Base-by-base conservation (phyloP, 2,329 filamentous ascomycete genomes). In the Gaeumannomyces tritici region DNA sequence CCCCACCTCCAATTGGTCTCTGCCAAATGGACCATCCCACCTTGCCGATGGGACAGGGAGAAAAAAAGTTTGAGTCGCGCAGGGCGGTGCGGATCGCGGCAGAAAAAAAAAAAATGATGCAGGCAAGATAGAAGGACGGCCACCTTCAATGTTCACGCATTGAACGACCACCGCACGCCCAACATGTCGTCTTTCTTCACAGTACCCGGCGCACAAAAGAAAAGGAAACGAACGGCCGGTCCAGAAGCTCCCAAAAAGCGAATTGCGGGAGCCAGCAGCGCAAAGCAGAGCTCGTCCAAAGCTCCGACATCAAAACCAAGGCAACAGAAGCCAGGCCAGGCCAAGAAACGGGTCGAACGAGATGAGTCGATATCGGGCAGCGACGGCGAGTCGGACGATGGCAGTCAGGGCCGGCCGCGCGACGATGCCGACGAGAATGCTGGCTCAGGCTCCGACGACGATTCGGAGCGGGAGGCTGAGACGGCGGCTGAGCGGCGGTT, bases 131-230 rank as follows among this genome's bases (percentile, higher is more conserved):
- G 60, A n/a, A 31, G 26, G 42, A n/a, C 42, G 42, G 42, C 42
- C 42, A n/a, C 42, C 21, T 55, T 28, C 55, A 11, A 57, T 26
- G 31, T 51, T 56, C 60, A 21, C 31, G 31, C 60, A 57, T 61
- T 61, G 60, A 57, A 61, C 15, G 24, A 15, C 62, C 64, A 62
- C 64, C 69, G 67, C 67, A 64, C 63, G 66, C 70, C 26, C 68
- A 79, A 67, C 67, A 96, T 96, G 93, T 96, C 93, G 71, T 96
- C 93, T 54, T 99, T 98, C 77, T 99, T 99, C 77, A 96, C 93
- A 61, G 80, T 89, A 54, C 92, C 95, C 7, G 89, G 89, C 55
- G 89, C 89, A 60, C 89, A 93, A 72, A 91, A 90, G 79, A 98
- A 98, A 83, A 83, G 95, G 70, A 98, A 98, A 81, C 84, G 93